These are phyloP conservation scores for Chrysanthemum seticuspe DNA, from an alignment of 129 eudicot species.

Conservation along the genomic window DNA sequence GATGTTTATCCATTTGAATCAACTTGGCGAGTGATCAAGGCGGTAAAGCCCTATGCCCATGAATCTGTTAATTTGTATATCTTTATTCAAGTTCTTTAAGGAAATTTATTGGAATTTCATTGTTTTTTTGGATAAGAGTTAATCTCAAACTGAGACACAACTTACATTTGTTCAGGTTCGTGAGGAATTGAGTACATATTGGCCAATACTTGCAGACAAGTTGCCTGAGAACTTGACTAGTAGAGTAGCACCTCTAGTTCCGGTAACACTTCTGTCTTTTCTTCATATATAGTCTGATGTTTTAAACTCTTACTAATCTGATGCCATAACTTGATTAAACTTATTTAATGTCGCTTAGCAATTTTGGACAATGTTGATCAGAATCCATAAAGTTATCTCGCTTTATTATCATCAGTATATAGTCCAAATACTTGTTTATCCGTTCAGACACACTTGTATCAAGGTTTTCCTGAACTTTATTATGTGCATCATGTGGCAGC, in stretches of 20 bases:
- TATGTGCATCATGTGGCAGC: conserved; percentile 7
- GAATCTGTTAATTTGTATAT: not conserved
- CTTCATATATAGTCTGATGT: not conserved
- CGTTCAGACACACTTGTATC: too few species aligned
- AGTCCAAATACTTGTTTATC: too few species aligned
- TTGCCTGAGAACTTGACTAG: conserved; percentile 58
- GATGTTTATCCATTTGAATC: conserved; percentile 73
- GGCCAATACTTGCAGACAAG: conserved; percentile 68
- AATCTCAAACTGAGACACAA: conserved; percentile 11
- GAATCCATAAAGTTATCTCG: too few species aligned
- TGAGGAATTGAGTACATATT: conserved; percentile 53
- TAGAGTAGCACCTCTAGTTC: conserved; percentile 44
- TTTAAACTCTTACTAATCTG: not conserved
- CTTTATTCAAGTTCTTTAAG: conserved; percentile 8
- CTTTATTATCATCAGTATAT: too few species aligned
- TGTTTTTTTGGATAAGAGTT: not conserved
- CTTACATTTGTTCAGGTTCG: conserved; percentile 61
- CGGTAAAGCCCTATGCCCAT: conserved; percentile 31
- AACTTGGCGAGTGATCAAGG: conserved; percentile 69
- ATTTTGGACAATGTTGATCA: too few species aligned
- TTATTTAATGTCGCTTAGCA: too few species aligned
- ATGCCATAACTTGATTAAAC: not conserved
- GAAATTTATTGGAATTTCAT: not conserved
- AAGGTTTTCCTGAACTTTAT: conserved; percentile 11
- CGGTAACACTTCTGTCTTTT: conserved; percentile 41